phyloP scores from a whole-genome alignment of 2,329 filamentous ascomycete genomes.

The Eutypa lata region DNA sequence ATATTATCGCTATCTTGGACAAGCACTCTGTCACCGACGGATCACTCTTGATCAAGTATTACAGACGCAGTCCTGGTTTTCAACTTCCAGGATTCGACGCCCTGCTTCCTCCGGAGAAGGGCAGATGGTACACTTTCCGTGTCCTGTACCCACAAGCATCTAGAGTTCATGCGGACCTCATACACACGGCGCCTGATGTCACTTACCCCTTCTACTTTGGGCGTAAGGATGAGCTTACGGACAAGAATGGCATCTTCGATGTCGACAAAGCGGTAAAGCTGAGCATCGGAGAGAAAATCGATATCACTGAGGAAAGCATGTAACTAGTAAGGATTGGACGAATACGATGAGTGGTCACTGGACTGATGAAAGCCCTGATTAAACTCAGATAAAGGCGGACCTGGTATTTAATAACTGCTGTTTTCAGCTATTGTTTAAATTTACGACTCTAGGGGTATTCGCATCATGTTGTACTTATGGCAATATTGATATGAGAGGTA shows the following conservation, averaged over 20 bases:
- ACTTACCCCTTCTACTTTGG: constrained; percentile 8
- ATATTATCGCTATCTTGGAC: constrained; percentile 7
- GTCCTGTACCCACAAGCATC: constrained; percentile 1
- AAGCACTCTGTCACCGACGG: not conserved
- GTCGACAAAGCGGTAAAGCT: constrained; percentile 3
- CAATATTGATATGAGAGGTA: no score
- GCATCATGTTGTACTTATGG: no score
- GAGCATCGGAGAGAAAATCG: no score
- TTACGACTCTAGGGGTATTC: no score
- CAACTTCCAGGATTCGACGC: not conserved
- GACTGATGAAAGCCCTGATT: no score
- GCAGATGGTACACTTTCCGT: constrained; percentile 6
- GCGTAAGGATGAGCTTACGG: constrained; percentile 5
- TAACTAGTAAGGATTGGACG: no score
- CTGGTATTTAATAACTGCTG: no score
- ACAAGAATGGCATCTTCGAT: constrained; percentile 7
- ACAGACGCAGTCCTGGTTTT: not conserved
- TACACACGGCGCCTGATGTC: constrained; percentile 1
- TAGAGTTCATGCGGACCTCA: not conserved
- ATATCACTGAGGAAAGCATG: no score
- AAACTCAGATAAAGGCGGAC: no score
- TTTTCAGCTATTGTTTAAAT: no score
- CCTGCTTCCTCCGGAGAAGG: constrained; percentile 1
- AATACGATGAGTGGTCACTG: no score
- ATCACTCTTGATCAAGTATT: constrained; percentile 2